Conservation (phyloP, 176 grass and related monocot species). For the Calamus simplicifolius region DNA sequence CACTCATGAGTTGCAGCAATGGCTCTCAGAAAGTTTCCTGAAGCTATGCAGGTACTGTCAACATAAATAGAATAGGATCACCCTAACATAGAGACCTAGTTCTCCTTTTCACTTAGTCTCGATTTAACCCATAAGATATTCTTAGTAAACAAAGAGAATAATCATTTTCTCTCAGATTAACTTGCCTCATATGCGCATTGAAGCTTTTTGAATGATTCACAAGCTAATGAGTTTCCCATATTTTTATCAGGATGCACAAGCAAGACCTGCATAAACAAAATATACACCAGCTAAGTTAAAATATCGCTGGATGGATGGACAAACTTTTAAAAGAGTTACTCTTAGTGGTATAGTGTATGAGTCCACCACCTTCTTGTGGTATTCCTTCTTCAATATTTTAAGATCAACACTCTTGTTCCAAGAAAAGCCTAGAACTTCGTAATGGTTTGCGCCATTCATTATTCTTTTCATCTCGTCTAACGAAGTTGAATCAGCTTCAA, state of each 20-base stretch:
- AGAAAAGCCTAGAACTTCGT: constrained; percentile 71
- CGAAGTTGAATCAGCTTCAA: constrained; percentile 54
- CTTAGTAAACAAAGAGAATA: too few relatives aligned
- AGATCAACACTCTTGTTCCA: constrained; percentile 38
- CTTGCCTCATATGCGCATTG: constrained; percentile 96
- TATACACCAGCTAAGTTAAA: constrained; percentile 9
- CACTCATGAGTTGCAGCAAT: constrained; percentile 21
- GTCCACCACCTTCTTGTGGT: constrained; percentile 59
- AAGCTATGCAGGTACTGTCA: too few relatives aligned
- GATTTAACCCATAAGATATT: too few relatives aligned
- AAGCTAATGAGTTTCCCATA: constrained; percentile 70
- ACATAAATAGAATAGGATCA: too few relatives aligned
- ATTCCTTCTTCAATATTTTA: constrained; percentile 56
- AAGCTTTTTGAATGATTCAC: constrained; percentile 99
- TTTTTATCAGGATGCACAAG: constrained; percentile 99
- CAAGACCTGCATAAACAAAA: constrained; percentile 48
- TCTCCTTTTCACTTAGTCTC: too few relatives aligned
- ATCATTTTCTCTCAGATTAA: not conserved
- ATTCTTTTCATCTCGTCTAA: constrained; percentile 93
- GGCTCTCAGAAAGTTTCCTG: not conserved
- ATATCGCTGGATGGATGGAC: too few relatives aligned
- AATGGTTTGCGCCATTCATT: constrained; percentile 66
- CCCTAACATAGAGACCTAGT: too few relatives aligned
- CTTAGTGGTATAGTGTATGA: too few relatives aligned
- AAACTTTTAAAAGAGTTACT: too few relatives aligned